Evolutionary conservation across 176 grass and related monocot genomes (phyloP), one percentile per base, ranked within the genome.

Genomic region (Hsuehochloa calcarea): DNA sequence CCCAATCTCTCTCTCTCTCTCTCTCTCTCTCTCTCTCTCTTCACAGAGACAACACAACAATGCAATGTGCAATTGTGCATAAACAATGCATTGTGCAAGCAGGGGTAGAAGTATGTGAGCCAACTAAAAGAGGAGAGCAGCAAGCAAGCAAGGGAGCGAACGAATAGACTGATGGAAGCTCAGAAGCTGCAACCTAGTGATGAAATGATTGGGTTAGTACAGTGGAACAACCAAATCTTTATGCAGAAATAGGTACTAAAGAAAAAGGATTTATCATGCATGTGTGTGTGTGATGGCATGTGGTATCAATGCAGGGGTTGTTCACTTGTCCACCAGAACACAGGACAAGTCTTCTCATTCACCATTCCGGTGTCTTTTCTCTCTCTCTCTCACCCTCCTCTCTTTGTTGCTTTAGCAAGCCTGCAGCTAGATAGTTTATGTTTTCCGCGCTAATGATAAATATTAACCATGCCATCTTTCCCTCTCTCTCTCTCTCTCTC

Each of bases 261-360:
- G 59, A 39, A 61, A 80, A 62, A 73, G 31, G 19, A 55, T 63
- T 91, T 55, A 77, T 65, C 64, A 65, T 69, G 79, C 83, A 17
- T 78, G 65, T 76, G 49, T 70, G 68, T 58, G 62, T 44, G 74
- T 85, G 65, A 61, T 88, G 81, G 76, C 89, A 87, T 91, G 87
- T 84, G 87, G 80, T 79, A 86, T 92, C 74, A 79, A 85, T 79
- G 86, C 68, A 69, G 45, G 73, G 74, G 83, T 92, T 78, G 86
- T 69, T 88, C 85, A 78, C 81, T 88, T 85, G 85, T 72, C 81
- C 81, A 70, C 85, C 70, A 66, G 69, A 80, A 67, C 73, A 25
- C 23, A 46, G 75, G 70, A 81, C 89, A 71, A 80, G 65, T 50
- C 87, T 89, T 92, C 87, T 81, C 87, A 45, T 58, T 87, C 55